Conservation (phyloP, 139 green algal species). For the Tetratostichococcus sp. region DNA sequence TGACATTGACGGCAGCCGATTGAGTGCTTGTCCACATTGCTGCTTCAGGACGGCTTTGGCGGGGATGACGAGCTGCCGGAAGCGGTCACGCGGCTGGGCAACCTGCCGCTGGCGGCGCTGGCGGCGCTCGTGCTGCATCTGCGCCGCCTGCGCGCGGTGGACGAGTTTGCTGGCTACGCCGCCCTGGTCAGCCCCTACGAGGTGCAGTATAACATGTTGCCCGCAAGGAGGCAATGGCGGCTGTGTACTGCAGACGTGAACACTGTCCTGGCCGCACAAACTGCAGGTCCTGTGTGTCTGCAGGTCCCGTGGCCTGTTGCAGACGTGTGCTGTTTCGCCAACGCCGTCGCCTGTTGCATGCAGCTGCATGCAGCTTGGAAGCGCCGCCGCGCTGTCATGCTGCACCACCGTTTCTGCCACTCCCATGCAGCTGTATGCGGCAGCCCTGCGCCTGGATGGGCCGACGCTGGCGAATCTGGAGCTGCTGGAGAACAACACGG, state of each 20-base stretch:
- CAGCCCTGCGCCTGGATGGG: slow-evolving; percentile 70
- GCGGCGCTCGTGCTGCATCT: slow-evolving; percentile 20
- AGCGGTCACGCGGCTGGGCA: not conserved
- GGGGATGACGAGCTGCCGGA: not conserved
- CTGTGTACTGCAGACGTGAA: no score
- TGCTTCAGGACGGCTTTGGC: not conserved
- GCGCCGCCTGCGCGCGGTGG: slow-evolving; percentile 8
- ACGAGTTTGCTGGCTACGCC: slow-evolving; percentile 14
- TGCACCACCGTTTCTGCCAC: not conserved
- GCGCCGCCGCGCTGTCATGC: no score
- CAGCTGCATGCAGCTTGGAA: no score
- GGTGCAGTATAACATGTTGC: slow-evolving; percentile 5
- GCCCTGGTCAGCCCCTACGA: slow-evolving; percentile 21
- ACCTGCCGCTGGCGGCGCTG: slow-evolving; percentile 16
- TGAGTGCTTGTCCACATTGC: no score
- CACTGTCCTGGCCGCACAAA: no score
- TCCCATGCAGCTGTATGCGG: not conserved
- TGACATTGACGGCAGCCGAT: no score
- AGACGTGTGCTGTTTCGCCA: no score
- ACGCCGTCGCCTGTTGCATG: no score
- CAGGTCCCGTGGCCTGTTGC: no score
- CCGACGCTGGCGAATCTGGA: slow-evolving; percentile 92
- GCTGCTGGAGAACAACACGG: slow-evolving; percentile 81
- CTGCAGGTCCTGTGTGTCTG: no score
- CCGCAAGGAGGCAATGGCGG: no score